Percentiles rank a stretch among this genome's conserved stretches.
Evolutionary conservation across 2,329 filamentous ascomycete species (phyloP).

Genomic region (Trichophyton verrucosum): DNA sequence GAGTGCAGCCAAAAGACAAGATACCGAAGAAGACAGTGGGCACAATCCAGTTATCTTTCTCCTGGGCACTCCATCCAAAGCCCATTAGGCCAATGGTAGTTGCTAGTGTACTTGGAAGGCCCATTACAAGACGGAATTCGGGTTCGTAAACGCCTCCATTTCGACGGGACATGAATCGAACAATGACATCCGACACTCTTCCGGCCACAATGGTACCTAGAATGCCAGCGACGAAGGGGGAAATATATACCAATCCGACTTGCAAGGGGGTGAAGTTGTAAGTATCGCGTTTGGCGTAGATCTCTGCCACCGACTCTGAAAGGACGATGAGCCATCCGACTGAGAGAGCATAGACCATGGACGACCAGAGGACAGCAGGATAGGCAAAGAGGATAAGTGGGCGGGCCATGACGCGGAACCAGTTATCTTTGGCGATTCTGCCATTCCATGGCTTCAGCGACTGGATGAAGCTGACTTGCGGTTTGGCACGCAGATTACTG

Average conservation of each 20-base stretch:
- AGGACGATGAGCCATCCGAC: constrained; percentile 93
- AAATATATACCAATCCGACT: constrained; percentile 77
- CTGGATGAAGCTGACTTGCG: constrained; percentile 58
- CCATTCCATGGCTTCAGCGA: constrained; percentile 69
- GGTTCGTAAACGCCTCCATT: constrained; percentile 95
- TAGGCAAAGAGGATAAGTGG: constrained; percentile 82
- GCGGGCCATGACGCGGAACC: constrained; percentile 62
- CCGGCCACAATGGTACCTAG: constrained; percentile 87
- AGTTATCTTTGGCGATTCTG: constrained; percentile 62
- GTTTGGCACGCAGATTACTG: constrained; percentile 51
- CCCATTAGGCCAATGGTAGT: constrained; percentile 84
- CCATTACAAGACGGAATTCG: constrained; percentile 86
- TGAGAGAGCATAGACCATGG: constrained; percentile 72
- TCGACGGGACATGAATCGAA: constrained; percentile 64
- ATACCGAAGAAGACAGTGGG: constrained; percentile 89
- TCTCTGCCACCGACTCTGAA: constrained; percentile 70
- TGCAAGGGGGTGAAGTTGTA: constrained; percentile 76
- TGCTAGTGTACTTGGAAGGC: constrained; percentile 59
- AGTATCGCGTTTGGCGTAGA: constrained; percentile 55
- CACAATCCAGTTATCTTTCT: constrained; percentile 70
- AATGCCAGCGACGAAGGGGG: constrained; percentile 76
- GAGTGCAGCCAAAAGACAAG: constrained; percentile 79
- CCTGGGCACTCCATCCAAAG: constrained; percentile 82
- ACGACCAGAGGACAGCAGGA: constrained; percentile 78
- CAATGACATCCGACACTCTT: constrained; percentile 72